A percentile compares a stretch with the other conserved stretches of the same genome.
phyloP scores from a whole-genome alignment of 2,329 filamentous ascomycete genomes.

The Didymosphaeria variabile region DNA sequence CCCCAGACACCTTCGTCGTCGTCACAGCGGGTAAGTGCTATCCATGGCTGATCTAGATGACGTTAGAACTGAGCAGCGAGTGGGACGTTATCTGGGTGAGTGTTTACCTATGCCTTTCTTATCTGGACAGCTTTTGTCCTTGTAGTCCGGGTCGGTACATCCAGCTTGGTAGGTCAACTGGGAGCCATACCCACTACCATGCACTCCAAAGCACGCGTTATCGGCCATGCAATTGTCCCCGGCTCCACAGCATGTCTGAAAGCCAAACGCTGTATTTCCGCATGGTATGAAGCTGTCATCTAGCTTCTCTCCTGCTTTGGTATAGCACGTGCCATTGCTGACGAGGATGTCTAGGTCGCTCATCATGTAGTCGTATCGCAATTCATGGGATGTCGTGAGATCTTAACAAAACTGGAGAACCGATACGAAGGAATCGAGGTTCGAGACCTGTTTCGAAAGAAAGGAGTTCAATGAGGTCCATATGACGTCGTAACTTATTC shows the following conservation, averaged over 20 bases:
- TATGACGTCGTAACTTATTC: constrained; percentile 3
- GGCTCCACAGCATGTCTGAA: constrained; percentile 12
- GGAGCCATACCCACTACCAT: constrained; percentile 8
- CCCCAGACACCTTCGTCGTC: constrained; percentile 4
- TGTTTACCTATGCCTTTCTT: constrained; percentile 11
- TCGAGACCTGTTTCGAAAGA: not conserved
- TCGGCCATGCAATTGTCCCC: constrained; percentile 13
- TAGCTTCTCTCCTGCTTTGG: constrained; percentile 13
- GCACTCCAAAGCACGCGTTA: constrained; percentile 7
- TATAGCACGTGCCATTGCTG: constrained; percentile 15
- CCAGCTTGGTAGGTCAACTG: constrained; percentile 11
- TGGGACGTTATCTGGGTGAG: not conserved
- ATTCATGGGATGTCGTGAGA: not conserved
- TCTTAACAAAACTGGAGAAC: not conserved
- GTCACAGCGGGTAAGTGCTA: constrained; percentile 13
- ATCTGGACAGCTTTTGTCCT: constrained; percentile 12
- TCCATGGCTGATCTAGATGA: constrained; percentile 11
- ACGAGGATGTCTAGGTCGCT: constrained; percentile 13
- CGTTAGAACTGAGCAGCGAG: not conserved
- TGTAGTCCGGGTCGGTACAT: constrained; percentile 14
- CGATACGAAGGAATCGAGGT: not conserved
- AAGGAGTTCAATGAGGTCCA: constrained; percentile 6
- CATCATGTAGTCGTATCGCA: not conserved
- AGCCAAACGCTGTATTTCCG: constrained; percentile 9
- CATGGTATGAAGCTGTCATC: constrained; percentile 12